A percentile compares a stretch with the other conserved stretches of the same genome.
Conservation (phyloP, 805 yeast species). For the Starmerella riodocensis region DNA sequence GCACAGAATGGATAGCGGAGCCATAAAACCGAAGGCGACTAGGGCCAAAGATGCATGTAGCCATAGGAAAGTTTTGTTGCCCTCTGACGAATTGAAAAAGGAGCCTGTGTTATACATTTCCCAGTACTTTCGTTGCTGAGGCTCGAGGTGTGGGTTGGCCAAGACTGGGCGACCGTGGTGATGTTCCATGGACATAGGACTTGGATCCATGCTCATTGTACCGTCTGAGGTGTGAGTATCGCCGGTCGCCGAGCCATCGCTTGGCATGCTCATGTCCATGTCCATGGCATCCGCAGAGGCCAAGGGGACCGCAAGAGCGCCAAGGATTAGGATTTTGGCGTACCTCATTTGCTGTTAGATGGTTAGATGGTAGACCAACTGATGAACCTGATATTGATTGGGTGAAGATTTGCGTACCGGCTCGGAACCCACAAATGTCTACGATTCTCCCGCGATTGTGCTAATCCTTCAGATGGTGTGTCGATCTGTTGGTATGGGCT, state of each 20-base stretch:
- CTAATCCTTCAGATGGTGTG: too few species aligned
- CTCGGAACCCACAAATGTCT: too few species aligned
- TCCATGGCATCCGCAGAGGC: neutral
- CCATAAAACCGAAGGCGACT: conserved; percentile 38
- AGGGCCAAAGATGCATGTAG: conserved; percentile 40
- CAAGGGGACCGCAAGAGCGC: neutral
- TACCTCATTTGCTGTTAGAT: neutral
- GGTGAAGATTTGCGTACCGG: too few species aligned
- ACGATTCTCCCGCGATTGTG: too few species aligned
- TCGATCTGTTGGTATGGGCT: too few species aligned
- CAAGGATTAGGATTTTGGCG: neutral
- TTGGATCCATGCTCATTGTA: conserved; percentile 11
- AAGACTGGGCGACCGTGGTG: conserved; percentile 35
- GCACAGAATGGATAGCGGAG: conserved; percentile 57
- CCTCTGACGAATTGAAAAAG: conserved; percentile 38
- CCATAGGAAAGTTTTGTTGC: conserved; percentile 40
- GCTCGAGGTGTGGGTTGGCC: conserved; percentile 44
- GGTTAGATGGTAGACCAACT: too few species aligned
- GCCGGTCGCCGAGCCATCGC: neutral
- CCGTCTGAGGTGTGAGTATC: neutral
- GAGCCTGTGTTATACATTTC: conserved; percentile 63
- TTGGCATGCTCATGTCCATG: neutral
- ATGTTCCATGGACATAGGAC: conserved; percentile 18
- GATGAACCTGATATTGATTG: too few species aligned
- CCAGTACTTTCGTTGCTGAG: conserved; percentile 71